phyloP scores from a whole-genome alignment of 148 eudicot genomes.

The Nyssa sinensis region DNA sequence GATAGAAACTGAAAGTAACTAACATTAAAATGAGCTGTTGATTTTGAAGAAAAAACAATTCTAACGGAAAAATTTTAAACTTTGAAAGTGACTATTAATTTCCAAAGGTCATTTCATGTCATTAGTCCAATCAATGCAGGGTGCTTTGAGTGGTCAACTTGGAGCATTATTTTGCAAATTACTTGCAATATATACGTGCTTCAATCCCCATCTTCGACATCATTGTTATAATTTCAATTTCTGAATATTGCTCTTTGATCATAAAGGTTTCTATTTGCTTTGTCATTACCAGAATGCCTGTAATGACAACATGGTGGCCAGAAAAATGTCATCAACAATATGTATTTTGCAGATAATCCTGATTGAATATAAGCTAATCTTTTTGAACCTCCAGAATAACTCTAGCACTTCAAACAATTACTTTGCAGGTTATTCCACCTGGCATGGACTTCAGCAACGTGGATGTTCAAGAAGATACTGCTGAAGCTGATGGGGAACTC shows the following conservation, averaged over 20 bases:
- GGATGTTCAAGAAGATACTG: constrained; percentile 51
- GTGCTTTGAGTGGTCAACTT: neutral
- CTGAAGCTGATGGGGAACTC: constrained; percentile 56
- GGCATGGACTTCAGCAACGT: constrained; percentile 85
- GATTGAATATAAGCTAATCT: neutral
- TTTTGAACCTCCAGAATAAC: neutral
- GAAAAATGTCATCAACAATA: neutral
- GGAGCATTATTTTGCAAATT: neutral
- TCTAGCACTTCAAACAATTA: neutral
- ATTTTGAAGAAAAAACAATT: too few species aligned
- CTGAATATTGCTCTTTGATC: too few species aligned
- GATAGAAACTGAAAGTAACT: too few species aligned
- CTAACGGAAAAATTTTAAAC: too few species aligned
- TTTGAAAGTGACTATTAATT: neutral
- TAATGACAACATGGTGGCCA: neutral
- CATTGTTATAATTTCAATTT: too few species aligned
- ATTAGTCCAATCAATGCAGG: neutral
- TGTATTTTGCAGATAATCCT: neutral
- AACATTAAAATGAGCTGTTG: too few species aligned
- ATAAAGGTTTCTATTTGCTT: too few species aligned
- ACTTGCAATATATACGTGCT: too few species aligned
- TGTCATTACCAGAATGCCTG: neutral
- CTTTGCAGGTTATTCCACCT: constrained; percentile 69
- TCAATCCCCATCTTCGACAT: too few species aligned
- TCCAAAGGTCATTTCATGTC: neutral